Evolutionary conservation across 2,329 filamentous ascomycete species (phyloP), one percentile per base, ranked within the genome.

Genomic region (Exophiala bonariae): DNA sequence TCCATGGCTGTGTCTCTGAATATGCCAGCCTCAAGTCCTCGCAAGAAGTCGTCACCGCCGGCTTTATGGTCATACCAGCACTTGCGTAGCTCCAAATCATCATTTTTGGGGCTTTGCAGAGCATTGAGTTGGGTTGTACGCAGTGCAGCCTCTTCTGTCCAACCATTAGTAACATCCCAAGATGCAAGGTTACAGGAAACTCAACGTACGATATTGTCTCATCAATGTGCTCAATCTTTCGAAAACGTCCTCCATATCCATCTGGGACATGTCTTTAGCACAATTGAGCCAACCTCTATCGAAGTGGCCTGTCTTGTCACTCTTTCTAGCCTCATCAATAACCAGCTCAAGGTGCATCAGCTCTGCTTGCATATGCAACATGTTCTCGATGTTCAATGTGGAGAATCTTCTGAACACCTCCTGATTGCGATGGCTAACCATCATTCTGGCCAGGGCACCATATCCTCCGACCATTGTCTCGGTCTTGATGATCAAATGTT

Each of bases 361-460:
- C 23, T 57, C 54, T n/a, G 54, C 54, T 40, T 57, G 54, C 51
- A 54, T 54, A 33, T 57, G 51, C 37, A 57, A 34, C 23, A 57
- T 49, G 19, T 47, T 57, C 33, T 57, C 49, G 14, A 49, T 26
- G 23, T 55, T 57, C 32, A 55, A 26, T 13, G 33, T 50, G 26
- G 48, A 50, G 34, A 55, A 57, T 44, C 47, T 54, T 41, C 51
- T 49, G 48, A 57, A 55, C 10, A 49, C 46, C 40, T 52, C 47
- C 36, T 44, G 34, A 36, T 52, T 47, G n/a, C 41, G 51, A 41
- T 50, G 42, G 41, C 41, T 47, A 8, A 41, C 47, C 51, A 57
- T 57, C 50, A 57, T 50, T n/a, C 38, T 43, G 22, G 54, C 54
- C 26, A 57, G 34, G 8, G 46, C 41, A 22, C 49, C 51, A 32